Evolutionary conservation across 306 rosid genomes (phyloP).

Genomic region (Heteromeles arbutifolia): DNA sequence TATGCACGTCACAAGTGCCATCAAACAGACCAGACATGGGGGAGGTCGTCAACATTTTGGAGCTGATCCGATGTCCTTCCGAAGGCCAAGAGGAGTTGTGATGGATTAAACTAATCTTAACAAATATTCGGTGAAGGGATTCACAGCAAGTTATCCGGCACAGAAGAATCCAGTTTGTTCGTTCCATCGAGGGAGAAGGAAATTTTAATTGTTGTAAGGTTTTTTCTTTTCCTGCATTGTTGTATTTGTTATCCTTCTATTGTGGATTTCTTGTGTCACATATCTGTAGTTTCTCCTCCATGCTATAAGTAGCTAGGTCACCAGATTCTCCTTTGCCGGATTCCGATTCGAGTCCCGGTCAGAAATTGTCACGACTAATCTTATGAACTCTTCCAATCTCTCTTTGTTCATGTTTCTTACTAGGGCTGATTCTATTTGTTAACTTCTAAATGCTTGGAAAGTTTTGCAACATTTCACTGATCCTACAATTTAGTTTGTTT

Average conservation of each 20-base stretch:
- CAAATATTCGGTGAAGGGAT: conserved; percentile 30
- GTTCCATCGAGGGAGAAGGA: conserved; percentile 13
- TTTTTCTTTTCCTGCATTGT: neutral
- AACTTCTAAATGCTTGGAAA: neutral
- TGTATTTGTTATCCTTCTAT: conserved; percentile 13
- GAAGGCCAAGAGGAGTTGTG: conserved; percentile 85
- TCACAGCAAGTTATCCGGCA: conserved; percentile 57
- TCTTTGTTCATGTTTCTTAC: neutral
- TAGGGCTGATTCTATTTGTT: neutral
- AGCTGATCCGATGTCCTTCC: conserved; percentile 90
- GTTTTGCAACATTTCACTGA: neutral
- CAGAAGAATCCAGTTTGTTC: conserved; percentile 88
- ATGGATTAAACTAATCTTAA: conserved; percentile 34
- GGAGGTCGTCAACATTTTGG: conserved; percentile 94
- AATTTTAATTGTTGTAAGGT: conserved; percentile 1
- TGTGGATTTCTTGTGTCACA: conserved; percentile 27
- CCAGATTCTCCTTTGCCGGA: conserved; percentile 99
- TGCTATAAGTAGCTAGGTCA: conserved; percentile 29
- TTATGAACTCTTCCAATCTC: conserved; percentile 27
- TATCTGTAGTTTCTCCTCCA: conserved; percentile 46
- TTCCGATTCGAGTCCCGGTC: conserved; percentile 43
- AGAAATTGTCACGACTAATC: conserved; percentile 33
- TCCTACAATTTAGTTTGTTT: neutral
- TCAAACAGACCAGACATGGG: conserved; percentile 98
- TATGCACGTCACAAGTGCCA: conserved; percentile 97